phyloP scores from a whole-genome alignment of 768 basidiomycete genomes.

The Hebeloma cylindrosporum region DNA sequence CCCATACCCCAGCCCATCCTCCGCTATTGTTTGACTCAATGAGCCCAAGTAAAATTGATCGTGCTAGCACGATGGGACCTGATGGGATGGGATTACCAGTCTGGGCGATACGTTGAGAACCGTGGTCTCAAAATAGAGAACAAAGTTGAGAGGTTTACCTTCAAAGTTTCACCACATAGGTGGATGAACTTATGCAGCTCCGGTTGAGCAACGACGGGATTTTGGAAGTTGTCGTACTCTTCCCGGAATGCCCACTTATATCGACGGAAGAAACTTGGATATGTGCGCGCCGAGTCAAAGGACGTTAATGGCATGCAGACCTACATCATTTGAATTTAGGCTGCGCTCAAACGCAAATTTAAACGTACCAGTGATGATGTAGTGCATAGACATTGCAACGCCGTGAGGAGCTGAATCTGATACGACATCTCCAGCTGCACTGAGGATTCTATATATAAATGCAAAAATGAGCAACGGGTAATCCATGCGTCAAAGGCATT shows the following conservation, averaged over 20 bases:
- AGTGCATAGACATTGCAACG: conserved; percentile 54
- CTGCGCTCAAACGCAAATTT: neutral
- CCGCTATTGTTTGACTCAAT: conserved; percentile 26
- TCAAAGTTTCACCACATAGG: conserved; percentile 37
- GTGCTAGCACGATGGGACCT: conserved; percentile 45
- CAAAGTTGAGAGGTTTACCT: conserved; percentile 27
- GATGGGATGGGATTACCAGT: conserved; percentile 40
- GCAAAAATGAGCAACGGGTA: neutral
- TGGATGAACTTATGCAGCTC: conserved; percentile 50
- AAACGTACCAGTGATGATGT: conserved; percentile 54
- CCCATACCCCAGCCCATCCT: conserved; percentile 49
- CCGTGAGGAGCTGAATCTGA: conserved; percentile 52
- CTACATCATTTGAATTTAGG: conserved; percentile 29
- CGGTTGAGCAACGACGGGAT: conserved; percentile 52
- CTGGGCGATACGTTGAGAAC: conserved; percentile 20
- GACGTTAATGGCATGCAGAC: conserved; percentile 48
- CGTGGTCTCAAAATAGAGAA: neutral
- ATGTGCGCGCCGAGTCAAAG: conserved; percentile 48
- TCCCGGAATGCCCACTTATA: conserved; percentile 78
- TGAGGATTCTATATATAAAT: conserved; percentile 32
- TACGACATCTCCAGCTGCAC: conserved; percentile 48
- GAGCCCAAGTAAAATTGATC: conserved; percentile 34
- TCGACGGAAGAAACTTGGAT: conserved; percentile 59
- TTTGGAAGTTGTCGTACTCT: conserved; percentile 53
- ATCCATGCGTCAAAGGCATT: conserved; percentile 8